Evolutionary conservation across 108 stramenopile genomes (phyloP), one percentile per base, ranked within the genome.

Genomic region (Nannochloropsis salina): DNA sequence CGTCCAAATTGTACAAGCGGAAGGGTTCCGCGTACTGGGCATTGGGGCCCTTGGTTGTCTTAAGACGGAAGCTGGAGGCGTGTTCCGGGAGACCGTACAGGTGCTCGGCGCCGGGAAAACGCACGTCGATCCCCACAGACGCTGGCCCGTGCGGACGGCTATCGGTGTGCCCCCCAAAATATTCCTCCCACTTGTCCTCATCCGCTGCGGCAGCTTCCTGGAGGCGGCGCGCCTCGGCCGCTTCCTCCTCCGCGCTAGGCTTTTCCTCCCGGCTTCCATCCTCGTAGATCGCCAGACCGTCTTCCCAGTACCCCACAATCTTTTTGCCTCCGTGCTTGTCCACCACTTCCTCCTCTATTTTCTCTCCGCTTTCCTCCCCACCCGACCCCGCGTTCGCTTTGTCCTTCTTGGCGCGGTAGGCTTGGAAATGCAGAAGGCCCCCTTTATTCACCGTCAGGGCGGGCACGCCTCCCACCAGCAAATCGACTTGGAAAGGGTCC

Each of bases 81-180:
- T 99, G 99, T 87, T 99, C 98, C 22, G 99, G 98, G 82, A 99
- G 90, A 84, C 99, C 99, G 91, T 94, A 99, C 21, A 98, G 84
- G 87, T 94, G 31, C 43, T 12, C 42, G 9, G 2, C 82, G 8
- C 47, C 90, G 3, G 96, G 96, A 89, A 98, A 99, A 22, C 84
- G 84, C 44, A 98, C 88, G 90, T 99, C 98, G 83, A 96, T 90
- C 8, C 99, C 99, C 41, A 99, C 96, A 82, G 94, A 94, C 91
- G 93, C 97, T 41, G 96, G 96, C 9, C 99, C 99, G 86, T 94
- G 83, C 2, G 95, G 95, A 87, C 95, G 95, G 85, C 90, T 88
- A 89, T 99, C 99, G 6, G 86, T 86, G 90, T 99, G 99, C 22
- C 92, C 90, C 9, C 90, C 88, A 90, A 98, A 98, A 43, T 88